Evolutionary conservation across 2,329 filamentous ascomycete genomes (phyloP).

Genomic region (Chaetomiaceae sp.): DNA sequence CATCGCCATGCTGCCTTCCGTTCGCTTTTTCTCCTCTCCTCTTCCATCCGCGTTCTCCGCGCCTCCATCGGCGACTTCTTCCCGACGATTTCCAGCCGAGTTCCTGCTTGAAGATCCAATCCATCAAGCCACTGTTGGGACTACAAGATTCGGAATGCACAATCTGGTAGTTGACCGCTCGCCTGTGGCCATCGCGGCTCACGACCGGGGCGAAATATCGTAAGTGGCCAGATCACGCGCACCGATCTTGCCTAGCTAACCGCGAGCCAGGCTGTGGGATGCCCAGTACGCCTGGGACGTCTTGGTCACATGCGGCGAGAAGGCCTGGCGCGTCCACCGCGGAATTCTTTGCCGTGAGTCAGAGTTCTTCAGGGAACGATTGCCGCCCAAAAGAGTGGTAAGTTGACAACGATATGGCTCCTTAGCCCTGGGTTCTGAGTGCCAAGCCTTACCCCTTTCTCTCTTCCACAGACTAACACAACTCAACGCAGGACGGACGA

Average conservation of each 20-base stretch:
- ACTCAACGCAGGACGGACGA: neutral
- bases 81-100: neutral
- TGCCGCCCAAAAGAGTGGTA: slow-evolving; percentile 13
- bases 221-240: slow-evolving; percentile 5
- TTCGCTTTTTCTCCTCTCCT: neutral
- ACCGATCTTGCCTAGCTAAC: neutral
- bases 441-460: neutral
- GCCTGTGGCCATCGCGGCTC: slow-evolving; percentile 1
- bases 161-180: neutral
- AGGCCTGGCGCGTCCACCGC: slow-evolving; percentile 15
- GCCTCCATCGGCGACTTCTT: neutral
- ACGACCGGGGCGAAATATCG: slow-evolving; percentile 9
- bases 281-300: slow-evolving; percentile 18
- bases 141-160: neutral
- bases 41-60: neutral
- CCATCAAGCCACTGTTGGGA: neutral
- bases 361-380: slow-evolving; percentile 10
- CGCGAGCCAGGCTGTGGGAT: slow-evolving; percentile 16
- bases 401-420: slow-evolving; percentile 1
- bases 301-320: slow-evolving; percentile 11
- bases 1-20: neutral
- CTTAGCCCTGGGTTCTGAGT: neutral
- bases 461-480: neutral
- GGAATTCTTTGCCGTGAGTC: slow-evolving; percentile 19
- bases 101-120: neutral